phyloP scores from a whole-genome alignment of 306 rosid genomes.

The Ammopiptanthus mongolicus region DNA sequence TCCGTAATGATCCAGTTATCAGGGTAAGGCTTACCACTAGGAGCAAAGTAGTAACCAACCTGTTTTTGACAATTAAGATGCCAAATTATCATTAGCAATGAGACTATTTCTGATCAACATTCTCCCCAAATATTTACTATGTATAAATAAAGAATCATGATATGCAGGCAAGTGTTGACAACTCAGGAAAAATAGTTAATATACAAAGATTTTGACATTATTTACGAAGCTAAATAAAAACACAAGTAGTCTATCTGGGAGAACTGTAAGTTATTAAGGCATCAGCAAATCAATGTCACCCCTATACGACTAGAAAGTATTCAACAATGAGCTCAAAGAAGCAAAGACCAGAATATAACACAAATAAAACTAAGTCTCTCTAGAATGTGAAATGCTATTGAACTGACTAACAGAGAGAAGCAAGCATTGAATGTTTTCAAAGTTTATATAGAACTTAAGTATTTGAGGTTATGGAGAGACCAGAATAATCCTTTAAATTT shows the following conservation, averaged over 20 bases:
- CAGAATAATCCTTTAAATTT: not conserved
- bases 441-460: not conserved
- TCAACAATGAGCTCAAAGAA: conserved; percentile 14
- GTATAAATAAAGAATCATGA: conserved; percentile 27
- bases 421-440: not conserved
- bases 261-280: not conserved
- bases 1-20: conserved; percentile 98
- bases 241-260: not conserved
- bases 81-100: conserved; percentile 40
- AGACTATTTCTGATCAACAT: conserved; percentile 25
- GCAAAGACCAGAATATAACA: not conserved
- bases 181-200: not conserved
- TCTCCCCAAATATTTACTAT: conserved; percentile 24
- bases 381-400: not conserved
- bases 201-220: not conserved
- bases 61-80: conserved; percentile 50
- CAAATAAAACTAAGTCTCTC: not conserved
- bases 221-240: conserved; percentile 5
- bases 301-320: conserved; percentile 13
- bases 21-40: conserved; percentile 99
- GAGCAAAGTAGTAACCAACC: conserved; percentile 99
- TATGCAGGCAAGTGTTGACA: conserved; percentile 23
- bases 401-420: not conserved
- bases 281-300: not conserved
- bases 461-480: not conserved